These are phyloP conservation scores for Cercospora janseana DNA, from an alignment of 2,329 filamentous ascomycete genomes.

Conservation along the genomic window DNA sequence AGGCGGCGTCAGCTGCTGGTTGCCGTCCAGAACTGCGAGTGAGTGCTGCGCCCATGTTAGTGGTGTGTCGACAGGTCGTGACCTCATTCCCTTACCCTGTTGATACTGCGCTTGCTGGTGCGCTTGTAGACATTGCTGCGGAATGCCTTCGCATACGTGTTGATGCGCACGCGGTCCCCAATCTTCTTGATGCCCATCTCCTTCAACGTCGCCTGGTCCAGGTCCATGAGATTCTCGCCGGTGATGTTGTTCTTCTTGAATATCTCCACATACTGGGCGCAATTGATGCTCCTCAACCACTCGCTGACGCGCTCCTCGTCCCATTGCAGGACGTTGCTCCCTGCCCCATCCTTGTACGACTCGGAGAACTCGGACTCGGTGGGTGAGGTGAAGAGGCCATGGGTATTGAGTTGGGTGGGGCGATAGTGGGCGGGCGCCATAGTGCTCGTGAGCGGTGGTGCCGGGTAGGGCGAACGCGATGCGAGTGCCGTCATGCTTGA, in stretches of 20 bases:
- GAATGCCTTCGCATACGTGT: conserved; percentile 51
- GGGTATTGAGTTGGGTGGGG: conserved; percentile 26
- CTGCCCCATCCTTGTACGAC: conserved; percentile 53
- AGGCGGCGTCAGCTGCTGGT: conserved; percentile 55
- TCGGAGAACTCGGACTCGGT: conserved; percentile 94
- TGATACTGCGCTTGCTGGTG: conserved; percentile 62
- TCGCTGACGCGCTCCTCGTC: conserved; percentile 88
- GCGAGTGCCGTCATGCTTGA: conserved; percentile 71
- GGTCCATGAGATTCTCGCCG: conserved; percentile 91
- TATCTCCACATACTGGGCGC: conserved; percentile 85
- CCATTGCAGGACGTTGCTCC: conserved; percentile 59
- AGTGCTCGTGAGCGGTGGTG: conserved; percentile 41
- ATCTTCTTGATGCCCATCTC: conserved; percentile 99
- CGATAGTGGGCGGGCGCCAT: conserved; percentile 33
- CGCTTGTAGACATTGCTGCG: conserved; percentile 50
- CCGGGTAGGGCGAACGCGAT: conserved; percentile 68
- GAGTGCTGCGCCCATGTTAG: conserved; percentile 62
- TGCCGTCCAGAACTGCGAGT: conserved; percentile 72
- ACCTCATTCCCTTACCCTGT: conserved; percentile 64
- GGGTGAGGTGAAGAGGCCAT: conserved; percentile 67
- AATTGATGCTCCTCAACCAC: conserved; percentile 88
- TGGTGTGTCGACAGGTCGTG: not conserved
- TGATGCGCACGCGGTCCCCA: conserved; percentile 86
- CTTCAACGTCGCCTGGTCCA: conserved; percentile 93
- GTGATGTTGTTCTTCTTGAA: conserved; percentile 95